These are phyloP conservation scores for Puccinia coronata DNA, from an alignment of 1,284 basidiomycete genomes.

Conservation along the genomic window DNA sequence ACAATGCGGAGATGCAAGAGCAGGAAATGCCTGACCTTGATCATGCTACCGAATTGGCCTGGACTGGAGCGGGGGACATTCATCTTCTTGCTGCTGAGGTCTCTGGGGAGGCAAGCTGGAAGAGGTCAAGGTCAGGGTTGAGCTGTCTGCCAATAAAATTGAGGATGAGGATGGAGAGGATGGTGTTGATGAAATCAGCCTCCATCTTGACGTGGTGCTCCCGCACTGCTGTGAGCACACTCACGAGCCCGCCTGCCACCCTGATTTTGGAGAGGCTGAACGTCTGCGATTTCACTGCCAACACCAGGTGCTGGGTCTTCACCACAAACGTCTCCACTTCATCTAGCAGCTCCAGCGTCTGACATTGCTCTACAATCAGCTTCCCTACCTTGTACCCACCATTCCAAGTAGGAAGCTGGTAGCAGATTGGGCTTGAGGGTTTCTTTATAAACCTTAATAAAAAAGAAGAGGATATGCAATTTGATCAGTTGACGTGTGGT, in stretches of 20 bases:
- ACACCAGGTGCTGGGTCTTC: slow-evolving; percentile 92
- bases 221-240: slow-evolving; percentile 83
- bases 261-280: slow-evolving; percentile 94
- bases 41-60: slow-evolving; percentile 74
- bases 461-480: background rate
- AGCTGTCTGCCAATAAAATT: slow-evolving; percentile 95
- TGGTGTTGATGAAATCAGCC: slow-evolving; percentile 77
- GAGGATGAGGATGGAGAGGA: slow-evolving; percentile 70
- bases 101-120: slow-evolving; percentile 80
- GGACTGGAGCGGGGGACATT: slow-evolving; percentile 66
- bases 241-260: slow-evolving; percentile 86
- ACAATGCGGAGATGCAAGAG: background rate
- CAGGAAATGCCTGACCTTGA: slow-evolving; percentile 67
- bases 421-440: slow-evolving; percentile 79
- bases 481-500: background rate
- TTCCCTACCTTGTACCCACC: slow-evolving; percentile 92
- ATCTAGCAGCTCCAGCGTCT: slow-evolving; percentile 83
- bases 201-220: slow-evolving; percentile 98
- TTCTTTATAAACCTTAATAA: slow-evolving; percentile 75
- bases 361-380: slow-evolving; percentile 93
- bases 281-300: slow-evolving; percentile 91
- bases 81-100: slow-evolving; percentile 84
- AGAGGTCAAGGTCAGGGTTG: slow-evolving; percentile 87
- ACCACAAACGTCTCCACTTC: slow-evolving; percentile 93
- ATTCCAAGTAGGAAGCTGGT: slow-evolving; percentile 70